phyloP scores from a whole-genome alignment of 1,139 yeast genomes.

The Geotrichum restrictum region DNA sequence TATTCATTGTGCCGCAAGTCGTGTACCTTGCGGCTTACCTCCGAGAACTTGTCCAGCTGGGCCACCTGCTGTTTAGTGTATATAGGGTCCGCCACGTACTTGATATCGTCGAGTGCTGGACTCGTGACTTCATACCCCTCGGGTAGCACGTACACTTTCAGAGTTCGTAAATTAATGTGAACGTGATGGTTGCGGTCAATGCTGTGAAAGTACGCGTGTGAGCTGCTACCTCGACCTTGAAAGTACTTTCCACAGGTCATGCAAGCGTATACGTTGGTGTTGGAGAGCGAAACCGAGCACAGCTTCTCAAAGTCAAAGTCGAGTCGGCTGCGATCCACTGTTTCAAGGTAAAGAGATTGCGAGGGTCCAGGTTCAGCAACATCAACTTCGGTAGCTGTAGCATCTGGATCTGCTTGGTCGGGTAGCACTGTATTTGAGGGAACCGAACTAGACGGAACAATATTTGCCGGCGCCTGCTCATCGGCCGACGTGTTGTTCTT shows the following conservation, averaged over 20 bases:
- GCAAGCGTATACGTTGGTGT: slow-evolving; percentile 65
- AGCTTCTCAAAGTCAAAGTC: slow-evolving; percentile 70
- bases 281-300: slow-evolving; percentile 61
- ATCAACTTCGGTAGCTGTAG: background rate
- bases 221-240: slow-evolving; percentile 59
- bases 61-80: slow-evolving; percentile 42
- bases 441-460: too few relatives aligned
- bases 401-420: background rate
- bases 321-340: slow-evolving; percentile 51
- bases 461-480: too few relatives aligned
- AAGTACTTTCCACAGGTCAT: slow-evolving; percentile 69
- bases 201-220: slow-evolving; percentile 69
- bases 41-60: slow-evolving; percentile 30
- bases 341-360: slow-evolving; percentile 46
- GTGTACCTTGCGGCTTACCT: slow-evolving; percentile 23
- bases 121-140: slow-evolving; percentile 49
- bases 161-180: slow-evolving; percentile 51
- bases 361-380: background rate
- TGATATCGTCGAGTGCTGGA: slow-evolving; percentile 49
- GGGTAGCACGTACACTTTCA: slow-evolving; percentile 56
- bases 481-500: too few relatives aligned
- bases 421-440: background rate
- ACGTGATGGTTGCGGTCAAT: slow-evolving; percentile 61
- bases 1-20: slow-evolving; percentile 50
- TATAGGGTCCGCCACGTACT: slow-evolving; percentile 50